Evolutionary conservation across 1,284 basidiomycete genomes (phyloP), one percentile per base, ranked within the genome.

Genomic region (Pholiota adiposa): DNA sequence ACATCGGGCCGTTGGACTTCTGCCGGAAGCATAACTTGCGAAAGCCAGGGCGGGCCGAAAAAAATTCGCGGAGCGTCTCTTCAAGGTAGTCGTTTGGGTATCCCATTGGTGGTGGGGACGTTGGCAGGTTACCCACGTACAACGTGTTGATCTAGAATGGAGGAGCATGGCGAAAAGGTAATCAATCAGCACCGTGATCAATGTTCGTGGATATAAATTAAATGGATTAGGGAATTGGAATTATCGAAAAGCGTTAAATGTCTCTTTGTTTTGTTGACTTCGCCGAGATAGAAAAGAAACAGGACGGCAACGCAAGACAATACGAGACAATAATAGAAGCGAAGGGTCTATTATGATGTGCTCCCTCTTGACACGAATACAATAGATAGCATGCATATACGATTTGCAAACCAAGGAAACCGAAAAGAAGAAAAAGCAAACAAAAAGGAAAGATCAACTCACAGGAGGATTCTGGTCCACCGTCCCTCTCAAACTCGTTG

Each of bases 1-100:
- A 98, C 96, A 97, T 97, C 3, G 96, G 95, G 1, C 96, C 94
- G 67, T 96, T 96, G 71, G 86, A 92, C 81, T 99, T 99, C 72
- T 97, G 94, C 60, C 95, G 83, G 81, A 96, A 98, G 68, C 91
- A 96, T 66, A 99, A 84, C 69, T 96, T 92, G 59, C 94, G 90
- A 77, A 90, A 99, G 3, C 96, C 96, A 1, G 86, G 84, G 43
- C 89, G 89, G 36, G 82, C 82, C 41, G 84, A 81, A 73, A 99
- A 98, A 49, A 97, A 78, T 36, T 87, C 86, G 60, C 93, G 83
- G 16, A 99, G 80, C 49, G 86, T 88, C 57, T 94, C 93, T 75
- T 98, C 94, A 1, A 98, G 83, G 68, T 89, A 87, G 67, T 89
- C 89, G 49, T 89, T 84, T 14, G 92, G 85, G 67, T 87, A 88